These are phyloP conservation scores for Eleusine indica DNA, from an alignment of 176 grass and related monocot genomes.

Conservation along the genomic window DNA sequence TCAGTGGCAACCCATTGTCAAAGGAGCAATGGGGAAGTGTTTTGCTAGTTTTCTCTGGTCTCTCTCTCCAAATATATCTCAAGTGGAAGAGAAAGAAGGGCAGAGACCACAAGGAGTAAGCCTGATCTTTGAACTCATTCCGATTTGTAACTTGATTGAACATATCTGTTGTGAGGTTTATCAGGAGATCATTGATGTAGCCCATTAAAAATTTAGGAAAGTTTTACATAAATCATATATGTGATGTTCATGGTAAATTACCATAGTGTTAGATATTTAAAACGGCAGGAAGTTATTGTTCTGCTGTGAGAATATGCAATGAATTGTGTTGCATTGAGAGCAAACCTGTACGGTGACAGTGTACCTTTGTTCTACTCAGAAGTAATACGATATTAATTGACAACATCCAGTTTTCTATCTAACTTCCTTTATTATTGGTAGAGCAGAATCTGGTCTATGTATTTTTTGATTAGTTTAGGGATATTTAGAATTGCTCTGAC, in stretches of 20 bases:
- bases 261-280: slow-evolving; percentile 7
- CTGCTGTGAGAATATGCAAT: slow-evolving; percentile 26
- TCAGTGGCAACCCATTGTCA: slow-evolving; percentile 83
- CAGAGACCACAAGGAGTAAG: slow-evolving; percentile 52
- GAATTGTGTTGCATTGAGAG: slow-evolving; percentile 37
- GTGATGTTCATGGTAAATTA: slow-evolving; percentile 14
- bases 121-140: slow-evolving; percentile 17
- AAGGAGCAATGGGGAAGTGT: slow-evolving; percentile 83
- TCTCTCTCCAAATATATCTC: slow-evolving; percentile 80
- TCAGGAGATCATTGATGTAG: slow-evolving; percentile 23
- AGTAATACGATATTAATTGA: slow-evolving; percentile 17
- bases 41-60: slow-evolving; percentile 56
- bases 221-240: slow-evolving; percentile 5
- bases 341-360: background rate
- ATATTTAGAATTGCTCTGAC: background rate
- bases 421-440: background rate
- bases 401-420: background rate
- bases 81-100: slow-evolving; percentile 84
- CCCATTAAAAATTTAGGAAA: slow-evolving; percentile 33
- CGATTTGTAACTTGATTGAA: slow-evolving; percentile 29
- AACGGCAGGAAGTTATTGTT: slow-evolving; percentile 16
- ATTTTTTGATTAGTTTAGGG: background rate
- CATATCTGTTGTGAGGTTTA: slow-evolving; percentile 30
- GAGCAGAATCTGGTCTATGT: background rate
- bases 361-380: slow-evolving; percentile 14